Percentiles rank a stretch among this genome's conserved stretches.
These are phyloP conservation scores for Tylopilus vinaceipallidus DNA, from an alignment of 768 basidiomycete genomes.

Conservation along the genomic window DNA sequence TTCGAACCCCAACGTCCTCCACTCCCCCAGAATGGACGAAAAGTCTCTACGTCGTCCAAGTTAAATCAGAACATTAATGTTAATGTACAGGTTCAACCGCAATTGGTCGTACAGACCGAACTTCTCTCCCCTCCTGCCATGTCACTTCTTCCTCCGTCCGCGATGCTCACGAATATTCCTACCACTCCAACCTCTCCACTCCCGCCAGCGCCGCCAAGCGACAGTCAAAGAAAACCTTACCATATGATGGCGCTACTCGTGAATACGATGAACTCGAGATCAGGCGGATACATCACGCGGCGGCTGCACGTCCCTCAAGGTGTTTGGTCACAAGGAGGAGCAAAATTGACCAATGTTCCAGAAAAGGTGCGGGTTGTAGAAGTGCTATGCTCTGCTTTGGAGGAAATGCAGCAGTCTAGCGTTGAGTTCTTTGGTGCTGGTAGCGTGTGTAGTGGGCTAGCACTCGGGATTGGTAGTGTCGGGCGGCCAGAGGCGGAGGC, in stretches of 20 bases:
- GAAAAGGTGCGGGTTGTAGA: conserved; percentile 88
- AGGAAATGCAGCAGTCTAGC: conserved; percentile 72
- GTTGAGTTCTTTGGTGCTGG: conserved; percentile 76
- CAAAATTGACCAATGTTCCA: conserved; percentile 74
- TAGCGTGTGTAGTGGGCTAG: conserved; percentile 71
- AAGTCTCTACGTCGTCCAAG: conserved; percentile 61
- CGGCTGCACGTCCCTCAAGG: conserved; percentile 85
- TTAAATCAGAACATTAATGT: conserved; percentile 45
- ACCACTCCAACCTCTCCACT: conserved; percentile 78
- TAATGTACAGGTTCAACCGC: conserved; percentile 47
- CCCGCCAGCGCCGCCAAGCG: conserved; percentile 67
- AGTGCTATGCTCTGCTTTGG: conserved; percentile 73
- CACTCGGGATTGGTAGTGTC: conserved; percentile 72
- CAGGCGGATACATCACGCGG: conserved; percentile 87
- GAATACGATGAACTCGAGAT: conserved; percentile 72
- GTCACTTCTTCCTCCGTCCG: conserved; percentile 44
- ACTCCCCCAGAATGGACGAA: conserved; percentile 51
- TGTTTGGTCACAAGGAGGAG: conserved; percentile 90
- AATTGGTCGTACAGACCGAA: conserved; percentile 51
- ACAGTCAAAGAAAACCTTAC: conserved; percentile 81
- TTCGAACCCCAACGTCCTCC: conserved; percentile 51
- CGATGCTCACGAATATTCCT: conserved; percentile 56
- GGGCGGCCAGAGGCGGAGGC: conserved; percentile 75
- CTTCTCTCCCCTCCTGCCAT: conserved; percentile 39
- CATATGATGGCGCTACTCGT: conserved; percentile 84